Conservation (phyloP, 805 yeast species). For the Kuraishia floccosa region DNA sequence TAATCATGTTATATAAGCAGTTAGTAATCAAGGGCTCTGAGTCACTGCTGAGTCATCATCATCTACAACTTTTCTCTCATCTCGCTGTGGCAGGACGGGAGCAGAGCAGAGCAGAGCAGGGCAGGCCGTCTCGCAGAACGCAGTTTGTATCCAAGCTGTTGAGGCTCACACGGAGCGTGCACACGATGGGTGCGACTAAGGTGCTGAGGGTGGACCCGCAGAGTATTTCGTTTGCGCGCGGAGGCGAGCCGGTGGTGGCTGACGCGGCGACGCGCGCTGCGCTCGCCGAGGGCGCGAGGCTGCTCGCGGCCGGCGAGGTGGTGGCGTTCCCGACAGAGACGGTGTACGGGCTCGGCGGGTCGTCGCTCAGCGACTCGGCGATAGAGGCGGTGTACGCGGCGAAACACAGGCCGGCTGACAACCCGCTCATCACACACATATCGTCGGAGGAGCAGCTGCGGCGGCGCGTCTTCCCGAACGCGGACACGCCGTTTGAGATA, state of each 20-base stretch:
- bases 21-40: no score
- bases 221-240: slow-evolving; percentile 35
- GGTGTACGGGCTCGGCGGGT: slow-evolving; percentile 92
- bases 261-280: slow-evolving; percentile 42
- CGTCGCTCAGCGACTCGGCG: slow-evolving; percentile 62
- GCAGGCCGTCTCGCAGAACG: no score
- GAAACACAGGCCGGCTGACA: slow-evolving; percentile 90
- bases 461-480: slow-evolving; percentile 36
- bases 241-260: slow-evolving; percentile 30
- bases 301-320: slow-evolving; percentile 39
- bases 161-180: no score
- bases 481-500: slow-evolving; percentile 25
- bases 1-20: no score
- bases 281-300: slow-evolving; percentile 45
- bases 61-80: no score
- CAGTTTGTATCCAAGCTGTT: no score
- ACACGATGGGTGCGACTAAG: no score
- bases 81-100: no score
- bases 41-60: no score
- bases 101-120: no score
- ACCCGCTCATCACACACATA: slow-evolving; percentile 86
- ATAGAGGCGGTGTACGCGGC: slow-evolving; percentile 75
- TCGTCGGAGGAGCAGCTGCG: slow-evolving; percentile 67
- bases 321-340: slow-evolving; percentile 97
- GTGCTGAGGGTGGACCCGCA: slow-evolving; percentile 44